Evolutionary conservation across 208 protist species (phyloP), one percentile per base, ranked within the genome.

Genomic region (Acanthamoeba lenticulata): DNA sequence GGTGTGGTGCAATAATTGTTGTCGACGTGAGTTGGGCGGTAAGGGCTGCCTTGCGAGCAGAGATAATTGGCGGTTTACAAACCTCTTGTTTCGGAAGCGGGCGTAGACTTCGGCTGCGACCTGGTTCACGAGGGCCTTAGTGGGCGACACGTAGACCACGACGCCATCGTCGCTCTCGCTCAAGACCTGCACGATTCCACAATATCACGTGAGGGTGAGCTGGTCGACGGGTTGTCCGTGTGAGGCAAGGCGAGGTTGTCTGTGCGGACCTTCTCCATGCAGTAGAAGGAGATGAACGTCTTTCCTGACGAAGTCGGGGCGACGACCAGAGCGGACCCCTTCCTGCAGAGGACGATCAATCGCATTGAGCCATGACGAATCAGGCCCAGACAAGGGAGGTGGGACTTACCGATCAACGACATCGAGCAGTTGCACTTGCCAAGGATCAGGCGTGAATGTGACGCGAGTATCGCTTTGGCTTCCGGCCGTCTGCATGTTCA

Each of bases 231-330:
- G n/a, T n/a, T n/a, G n/a, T n/a, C n/a, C n/a, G n/a, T n/a, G n/a
- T n/a, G n/a, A n/a, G n/a, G n/a, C n/a, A n/a, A n/a, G n/a, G n/a
- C n/a, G n/a, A n/a, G n/a, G 65, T 94, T 96, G 49, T 94, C 57
- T 17, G 44, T 32, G 32, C 98, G 97, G 2, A 98, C 97, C 94
- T 98, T 98, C 95, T 99, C 98, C 96, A 99, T 99, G 94, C 97
- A 98, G 96, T 99, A 99, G 95, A 98, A 99, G 44, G 98, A 98
- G 94, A 99, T 98, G 95, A 99, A 99, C 0, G 98, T 99, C 96
- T 99, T 99, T 44, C 97, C 97, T 86, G 93, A 98, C 27, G 98
- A 99, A 13, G 98, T 99, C n/a, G 98, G 98, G 19, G 99, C 98
- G 94, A 96, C 98, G n/a, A 99, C 98, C 4, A 99, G 97, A 6